Evolutionary conservation across 2,329 filamentous ascomycete genomes (phyloP).

Genomic region (Aspergillus luchuensis): DNA sequence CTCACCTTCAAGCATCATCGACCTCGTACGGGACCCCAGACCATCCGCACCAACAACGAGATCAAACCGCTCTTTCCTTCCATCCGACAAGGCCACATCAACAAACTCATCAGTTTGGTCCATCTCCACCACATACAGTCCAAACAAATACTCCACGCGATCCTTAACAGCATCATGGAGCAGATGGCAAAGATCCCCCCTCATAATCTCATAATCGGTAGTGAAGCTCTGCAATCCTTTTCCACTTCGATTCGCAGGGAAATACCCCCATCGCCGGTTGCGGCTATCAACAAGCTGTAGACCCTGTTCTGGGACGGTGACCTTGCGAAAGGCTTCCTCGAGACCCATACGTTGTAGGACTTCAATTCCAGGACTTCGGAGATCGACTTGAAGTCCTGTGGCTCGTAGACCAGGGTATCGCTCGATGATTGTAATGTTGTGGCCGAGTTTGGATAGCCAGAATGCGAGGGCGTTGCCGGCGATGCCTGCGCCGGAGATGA

Average conservation of each 20-base stretch:
- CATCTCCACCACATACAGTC: conserved; percentile 29
- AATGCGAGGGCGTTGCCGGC: conserved; percentile 52
- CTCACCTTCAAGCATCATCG: neutral
- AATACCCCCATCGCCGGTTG: conserved; percentile 44
- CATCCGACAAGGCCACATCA: conserved; percentile 29
- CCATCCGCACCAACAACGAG: conserved; percentile 37
- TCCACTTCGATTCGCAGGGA: conserved; percentile 44
- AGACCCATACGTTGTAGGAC: conserved; percentile 58
- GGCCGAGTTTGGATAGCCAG: conserved; percentile 47
- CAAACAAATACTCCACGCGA: conserved; percentile 35
- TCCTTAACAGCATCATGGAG: conserved; percentile 40
- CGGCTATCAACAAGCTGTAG: conserved; percentile 49
- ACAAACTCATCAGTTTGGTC: conserved; percentile 22
- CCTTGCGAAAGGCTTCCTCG: conserved; percentile 43
- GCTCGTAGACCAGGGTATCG: conserved; percentile 46
- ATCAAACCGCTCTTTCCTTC: conserved; percentile 25
- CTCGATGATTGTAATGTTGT: conserved; percentile 46
- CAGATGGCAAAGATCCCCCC: conserved; percentile 53
- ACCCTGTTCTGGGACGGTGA: conserved; percentile 51
- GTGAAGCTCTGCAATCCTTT: conserved; percentile 44
- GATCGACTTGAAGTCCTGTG: conserved; percentile 57
- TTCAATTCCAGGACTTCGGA: conserved; percentile 55
- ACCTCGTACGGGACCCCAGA: conserved; percentile 24
- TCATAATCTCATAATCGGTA: conserved; percentile 58
- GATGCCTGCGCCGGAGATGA: conserved; percentile 50